These are phyloP conservation scores for Prosopis cineraria DNA, from an alignment of 306 rosid species.

Conservation along the genomic window DNA sequence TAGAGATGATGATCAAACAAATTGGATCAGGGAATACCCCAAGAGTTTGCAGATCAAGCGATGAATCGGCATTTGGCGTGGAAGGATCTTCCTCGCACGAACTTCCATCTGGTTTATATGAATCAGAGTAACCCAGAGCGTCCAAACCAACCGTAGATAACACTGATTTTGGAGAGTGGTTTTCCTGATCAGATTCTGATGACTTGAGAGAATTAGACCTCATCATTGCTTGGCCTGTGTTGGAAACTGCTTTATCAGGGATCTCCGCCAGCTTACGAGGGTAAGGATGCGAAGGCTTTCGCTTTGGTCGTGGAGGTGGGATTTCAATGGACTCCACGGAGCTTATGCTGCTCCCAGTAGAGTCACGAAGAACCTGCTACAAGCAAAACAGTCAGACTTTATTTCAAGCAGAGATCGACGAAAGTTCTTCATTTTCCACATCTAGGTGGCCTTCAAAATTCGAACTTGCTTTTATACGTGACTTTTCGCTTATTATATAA, in stretches of 20 bases:
- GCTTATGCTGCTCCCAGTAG: conserved; percentile 38
- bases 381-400: conserved; percentile 28
- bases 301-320: conserved; percentile 89
- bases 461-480: conserved; percentile 26
- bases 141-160: conserved; percentile 53
- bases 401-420: too few species aligned
- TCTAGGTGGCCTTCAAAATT: conserved; percentile 35
- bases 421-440: conserved; percentile 23
- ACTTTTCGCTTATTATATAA: conserved; percentile 5
- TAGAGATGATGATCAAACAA: neutral
- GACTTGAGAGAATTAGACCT: conserved; percentile 52
- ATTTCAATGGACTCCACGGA: conserved; percentile 59
- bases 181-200: conserved; percentile 53
- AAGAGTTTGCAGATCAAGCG: conserved; percentile 35
- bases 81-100: conserved; percentile 42
- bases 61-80: conserved; percentile 25
- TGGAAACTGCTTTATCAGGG: conserved; percentile 25
- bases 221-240: conserved; percentile 32
- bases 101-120: conserved; percentile 52
- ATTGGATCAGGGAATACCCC: conserved; percentile 47
- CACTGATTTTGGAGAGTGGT: conserved; percentile 74
- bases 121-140: conserved; percentile 46
- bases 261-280: conserved; percentile 64
- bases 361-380: conserved; percentile 58
- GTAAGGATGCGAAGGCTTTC: conserved; percentile 86